Base-by-base conservation (phyloP, 345 rosid species). In the Populus ilicifolia region DNA sequence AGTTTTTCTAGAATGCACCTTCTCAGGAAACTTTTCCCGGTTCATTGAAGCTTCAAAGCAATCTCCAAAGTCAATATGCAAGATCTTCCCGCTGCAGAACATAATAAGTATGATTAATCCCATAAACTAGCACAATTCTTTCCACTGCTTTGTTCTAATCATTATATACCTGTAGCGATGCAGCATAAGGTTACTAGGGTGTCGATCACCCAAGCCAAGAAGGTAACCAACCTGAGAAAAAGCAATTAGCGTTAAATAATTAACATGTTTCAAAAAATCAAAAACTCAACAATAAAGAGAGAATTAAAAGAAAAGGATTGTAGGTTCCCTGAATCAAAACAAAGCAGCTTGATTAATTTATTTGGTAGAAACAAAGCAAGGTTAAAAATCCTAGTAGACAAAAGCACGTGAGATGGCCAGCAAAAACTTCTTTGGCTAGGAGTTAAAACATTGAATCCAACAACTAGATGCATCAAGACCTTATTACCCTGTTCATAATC, bases 31-130 rank as follows among this genome's bases (percentile, higher is more conserved):
- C 80, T 96, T 96, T 78, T 96, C 99, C 80, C 99, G 77, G 83
- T 94, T 94, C 98, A 96, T 96, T 70, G 99, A 92, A 73, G 98
- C 99, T 84, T 96, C 98, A 77, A 96, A 96, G 79, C 99, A 96
- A 80, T 96, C 99, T 83, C 99, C 99, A 85, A 96, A 96, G 85
- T 96, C 99, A 77, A 96, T 96, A 83, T 96, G 99, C 88, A 96
- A 84, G 78, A 96, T 96, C 84, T 96, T 96, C 69, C 97, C 99
- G 80, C 99, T 96, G 90, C 63, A 80, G 80, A 78, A 80, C 46
- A 87, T 50, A 48, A 81, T 2, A 67, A 29, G 52, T 77, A 80
- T 38, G 50, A 78, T 17, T 52, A 27, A 39, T 44, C 50, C 65
- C 2, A 8, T 23, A 6, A 18, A 63, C 43, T 27, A 72, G 56